phyloP scores from a whole-genome alignment of 495 filamentous ascomycete species.

The Hyaloscypha variabilis region DNA sequence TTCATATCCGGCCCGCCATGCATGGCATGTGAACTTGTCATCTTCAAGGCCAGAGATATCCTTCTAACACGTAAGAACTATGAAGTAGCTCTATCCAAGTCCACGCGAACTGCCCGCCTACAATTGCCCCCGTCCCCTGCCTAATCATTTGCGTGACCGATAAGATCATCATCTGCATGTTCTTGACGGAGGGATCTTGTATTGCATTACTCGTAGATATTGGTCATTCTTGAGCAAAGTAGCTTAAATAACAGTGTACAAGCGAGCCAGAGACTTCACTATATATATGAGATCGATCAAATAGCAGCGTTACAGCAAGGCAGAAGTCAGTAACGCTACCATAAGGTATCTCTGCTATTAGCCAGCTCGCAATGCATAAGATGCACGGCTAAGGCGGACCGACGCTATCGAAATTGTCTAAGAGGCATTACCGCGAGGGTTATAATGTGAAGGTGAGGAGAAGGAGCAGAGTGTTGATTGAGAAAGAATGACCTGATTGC shows the following conservation, averaged over 20 bases:
- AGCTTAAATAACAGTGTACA: not conserved
- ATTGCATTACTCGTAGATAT: not conserved
- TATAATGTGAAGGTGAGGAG: not conserved
- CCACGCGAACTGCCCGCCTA: not conserved
- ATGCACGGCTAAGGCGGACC: not conserved
- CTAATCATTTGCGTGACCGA: not conserved
- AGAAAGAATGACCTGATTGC: too few species aligned
- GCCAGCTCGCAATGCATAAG: conserved; percentile 1
- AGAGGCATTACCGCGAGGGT: too few species aligned
- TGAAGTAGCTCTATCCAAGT: not conserved
- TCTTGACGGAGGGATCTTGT: not conserved
- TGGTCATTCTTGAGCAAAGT: not conserved
- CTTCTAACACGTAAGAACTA: not conserved
- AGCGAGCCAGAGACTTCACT: too few species aligned
- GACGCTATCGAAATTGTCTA: not conserved
- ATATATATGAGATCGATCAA: too few species aligned
- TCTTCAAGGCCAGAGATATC: not conserved
- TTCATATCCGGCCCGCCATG: not conserved
- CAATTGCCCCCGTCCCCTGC: not conserved
- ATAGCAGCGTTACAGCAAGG: too few species aligned
- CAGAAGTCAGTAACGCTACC: not conserved
- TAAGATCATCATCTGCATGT: not conserved
- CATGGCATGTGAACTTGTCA: not conserved
- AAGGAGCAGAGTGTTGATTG: not conserved
- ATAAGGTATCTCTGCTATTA: conserved; percentile 1